Evolutionary conservation across 2,329 filamentous ascomycete genomes (phyloP).

Genomic region (Amesomyces nigricolor): DNA sequence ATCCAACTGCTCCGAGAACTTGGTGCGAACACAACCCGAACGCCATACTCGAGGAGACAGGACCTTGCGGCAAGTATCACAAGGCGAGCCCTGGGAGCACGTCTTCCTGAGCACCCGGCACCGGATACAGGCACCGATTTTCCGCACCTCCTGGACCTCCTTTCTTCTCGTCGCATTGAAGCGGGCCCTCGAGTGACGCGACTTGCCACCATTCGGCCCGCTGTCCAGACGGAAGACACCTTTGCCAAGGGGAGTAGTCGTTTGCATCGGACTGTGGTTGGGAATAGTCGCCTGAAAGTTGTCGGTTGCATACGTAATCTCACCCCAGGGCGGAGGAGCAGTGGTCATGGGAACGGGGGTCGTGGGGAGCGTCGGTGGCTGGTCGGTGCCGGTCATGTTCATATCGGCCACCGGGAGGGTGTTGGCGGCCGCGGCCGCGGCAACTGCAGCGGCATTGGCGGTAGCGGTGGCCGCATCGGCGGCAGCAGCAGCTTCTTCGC

Average conservation of each 20-base stretch:
- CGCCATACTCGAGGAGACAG: constrained; percentile 60
- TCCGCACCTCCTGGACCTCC: constrained; percentile 60
- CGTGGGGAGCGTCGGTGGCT: neutral
- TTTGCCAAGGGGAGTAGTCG: constrained; percentile 30
- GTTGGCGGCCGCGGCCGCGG: constrained; percentile 17
- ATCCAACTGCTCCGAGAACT: constrained; percentile 56
- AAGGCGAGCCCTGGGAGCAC: constrained; percentile 58
- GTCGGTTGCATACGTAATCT: constrained; percentile 46
- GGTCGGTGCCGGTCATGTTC: constrained; percentile 18
- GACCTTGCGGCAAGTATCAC: constrained; percentile 58
- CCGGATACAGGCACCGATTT: constrained; percentile 59
- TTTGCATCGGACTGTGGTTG: constrained; percentile 21
- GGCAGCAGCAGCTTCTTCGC: constrained; percentile 25
- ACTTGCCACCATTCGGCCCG: constrained; percentile 41
- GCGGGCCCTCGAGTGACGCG: constrained; percentile 50
- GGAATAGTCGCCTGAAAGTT: constrained; percentile 26
- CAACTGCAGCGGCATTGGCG: constrained; percentile 18
- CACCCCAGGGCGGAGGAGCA: constrained; percentile 45
- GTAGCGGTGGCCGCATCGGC: constrained; percentile 23
- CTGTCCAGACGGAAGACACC: constrained; percentile 52
- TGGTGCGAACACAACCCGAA: constrained; percentile 56
- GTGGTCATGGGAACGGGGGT: constrained; percentile 16
- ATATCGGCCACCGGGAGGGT: constrained; percentile 20
- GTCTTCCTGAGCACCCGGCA: constrained; percentile 62
- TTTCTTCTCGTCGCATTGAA: constrained; percentile 55